Percentiles rank a stretch among this genome's conserved stretches.
These are phyloP conservation scores for Periconia sp. DNA, from an alignment of 2,329 filamentous ascomycete species.

Conservation along the genomic window DNA sequence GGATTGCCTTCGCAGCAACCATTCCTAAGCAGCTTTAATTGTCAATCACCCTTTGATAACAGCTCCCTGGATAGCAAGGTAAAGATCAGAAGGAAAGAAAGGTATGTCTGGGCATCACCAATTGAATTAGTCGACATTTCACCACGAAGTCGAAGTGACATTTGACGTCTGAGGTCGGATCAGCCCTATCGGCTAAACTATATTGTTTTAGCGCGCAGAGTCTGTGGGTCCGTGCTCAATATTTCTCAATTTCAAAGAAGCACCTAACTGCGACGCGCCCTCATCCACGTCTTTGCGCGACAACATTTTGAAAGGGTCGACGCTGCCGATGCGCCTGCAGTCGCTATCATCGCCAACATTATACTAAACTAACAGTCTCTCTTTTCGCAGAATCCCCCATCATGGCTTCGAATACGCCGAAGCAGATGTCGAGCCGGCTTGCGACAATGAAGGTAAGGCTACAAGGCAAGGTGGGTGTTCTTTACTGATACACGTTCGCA, in stretches of 20 bases:
- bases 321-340: neutral
- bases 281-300: neutral
- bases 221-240: neutral
- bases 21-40: too few relatives aligned
- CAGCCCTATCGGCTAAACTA: conserved; percentile 2
- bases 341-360: too few relatives aligned
- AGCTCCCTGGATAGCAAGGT: too few relatives aligned
- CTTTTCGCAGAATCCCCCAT: conserved; percentile 2
- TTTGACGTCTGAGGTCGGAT: conserved; percentile 1
- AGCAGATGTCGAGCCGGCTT: conserved; percentile 82
- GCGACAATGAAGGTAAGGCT: conserved; percentile 76
- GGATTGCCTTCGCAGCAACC: too few relatives aligned
- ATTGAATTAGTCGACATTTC: too few relatives aligned
- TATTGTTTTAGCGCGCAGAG: neutral
- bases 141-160: neutral
- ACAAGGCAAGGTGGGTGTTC: neutral
- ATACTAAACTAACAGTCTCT: neutral
- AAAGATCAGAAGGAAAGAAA: too few relatives aligned
- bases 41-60: too few relatives aligned
- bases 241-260: too few relatives aligned
- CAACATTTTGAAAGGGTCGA: neutral
- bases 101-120: too few relatives aligned
- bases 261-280: neutral
- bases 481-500: conserved; percentile 31
- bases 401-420: conserved; percentile 44